A percentile compares a stretch with the other conserved stretches of the same genome.
Conservation (phyloP, 768 basidiomycete genomes). For the Suillus placidus region DNA sequence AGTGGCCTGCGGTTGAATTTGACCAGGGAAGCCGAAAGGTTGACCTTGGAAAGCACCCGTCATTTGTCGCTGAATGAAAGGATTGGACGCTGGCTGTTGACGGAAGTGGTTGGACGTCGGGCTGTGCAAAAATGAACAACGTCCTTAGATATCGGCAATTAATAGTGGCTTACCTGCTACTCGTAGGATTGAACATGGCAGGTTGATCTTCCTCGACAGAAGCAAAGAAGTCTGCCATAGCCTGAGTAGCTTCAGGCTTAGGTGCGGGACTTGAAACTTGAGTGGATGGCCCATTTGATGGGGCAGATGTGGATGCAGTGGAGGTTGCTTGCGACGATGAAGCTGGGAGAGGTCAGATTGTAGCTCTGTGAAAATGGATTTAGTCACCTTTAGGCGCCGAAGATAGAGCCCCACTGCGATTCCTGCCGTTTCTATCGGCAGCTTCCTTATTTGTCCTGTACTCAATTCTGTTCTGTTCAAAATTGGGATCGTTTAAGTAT, state of each 20-base stretch:
- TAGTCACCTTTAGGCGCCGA: conserved; percentile 27
- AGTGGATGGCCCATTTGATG: conserved; percentile 28
- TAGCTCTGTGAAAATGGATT: conserved; percentile 6
- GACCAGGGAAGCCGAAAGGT: conserved; percentile 42
- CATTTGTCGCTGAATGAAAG: conserved; percentile 69
- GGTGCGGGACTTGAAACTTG: conserved; percentile 26
- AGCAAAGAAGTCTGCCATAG: conserved; percentile 82
- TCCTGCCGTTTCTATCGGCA: conserved; percentile 45
- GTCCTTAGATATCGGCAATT: background rate
- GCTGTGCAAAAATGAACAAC: conserved; percentile 37
- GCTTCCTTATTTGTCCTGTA: conserved; percentile 82
- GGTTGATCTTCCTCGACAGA: conserved; percentile 84
- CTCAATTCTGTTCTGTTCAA: conserved; percentile 92
- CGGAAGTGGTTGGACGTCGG: conserved; percentile 53
- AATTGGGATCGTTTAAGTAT: conserved; percentile 94
- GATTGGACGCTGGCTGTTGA: conserved; percentile 68
- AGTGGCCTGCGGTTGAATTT: conserved; percentile 56
- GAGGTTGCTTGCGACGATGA: conserved; percentile 22
- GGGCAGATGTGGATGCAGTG: conserved; percentile 21
- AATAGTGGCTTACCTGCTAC: conserved; percentile 44
- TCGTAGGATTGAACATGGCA: conserved; percentile 68
- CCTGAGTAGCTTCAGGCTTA: conserved; percentile 46
- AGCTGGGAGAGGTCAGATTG: conserved; percentile 10
- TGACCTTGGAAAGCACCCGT: conserved; percentile 47
- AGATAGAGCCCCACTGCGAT: conserved; percentile 12